Percentiles rank a stretch among this genome's conserved stretches.
phyloP scores from a whole-genome alignment of 1,284 basidiomycete species.

The Entoloma clypeatum region DNA sequence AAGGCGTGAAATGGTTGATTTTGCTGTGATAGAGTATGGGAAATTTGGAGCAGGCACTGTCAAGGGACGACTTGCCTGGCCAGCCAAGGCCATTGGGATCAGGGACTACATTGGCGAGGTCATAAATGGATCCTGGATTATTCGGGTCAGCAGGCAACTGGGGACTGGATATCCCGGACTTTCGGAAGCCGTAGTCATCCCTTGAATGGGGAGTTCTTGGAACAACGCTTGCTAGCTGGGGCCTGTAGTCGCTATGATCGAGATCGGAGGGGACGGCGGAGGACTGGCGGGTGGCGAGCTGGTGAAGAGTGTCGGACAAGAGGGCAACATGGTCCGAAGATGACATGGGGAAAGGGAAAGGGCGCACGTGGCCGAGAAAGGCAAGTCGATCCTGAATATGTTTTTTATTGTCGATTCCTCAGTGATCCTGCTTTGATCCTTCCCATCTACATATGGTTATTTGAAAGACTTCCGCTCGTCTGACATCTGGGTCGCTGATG shows the following conservation, averaged over 20 bases:
- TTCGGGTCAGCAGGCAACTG: constrained; percentile 29
- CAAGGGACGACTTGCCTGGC: constrained; percentile 64
- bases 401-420: constrained; percentile 9
- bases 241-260: constrained; percentile 8
- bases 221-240: constrained; percentile 14
- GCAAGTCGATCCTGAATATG: constrained; percentile 5
- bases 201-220: constrained; percentile 40
- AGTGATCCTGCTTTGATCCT: constrained; percentile 17
- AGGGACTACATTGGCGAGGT: constrained; percentile 50
- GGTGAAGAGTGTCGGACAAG: constrained; percentile 30
- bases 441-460: constrained; percentile 30
- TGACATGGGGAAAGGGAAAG: constrained; percentile 16
- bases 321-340: constrained; percentile 26
- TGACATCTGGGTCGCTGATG: constrained; percentile 34
- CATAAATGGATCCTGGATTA: constrained; percentile 22
- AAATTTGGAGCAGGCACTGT: constrained; percentile 1
- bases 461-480: constrained; percentile 28
- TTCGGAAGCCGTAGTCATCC: constrained; percentile 81
- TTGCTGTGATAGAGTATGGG: constrained; percentile 51
- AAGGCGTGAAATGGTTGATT: constrained; percentile 83
- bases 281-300: constrained; percentile 28
- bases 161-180: constrained; percentile 68
- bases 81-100: constrained; percentile 90
- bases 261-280: not conserved
- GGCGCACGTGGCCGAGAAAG: constrained; percentile 6